These are phyloP conservation scores for Abrus precatorius DNA, from an alignment of 306 rosid species.

Conservation along the genomic window DNA sequence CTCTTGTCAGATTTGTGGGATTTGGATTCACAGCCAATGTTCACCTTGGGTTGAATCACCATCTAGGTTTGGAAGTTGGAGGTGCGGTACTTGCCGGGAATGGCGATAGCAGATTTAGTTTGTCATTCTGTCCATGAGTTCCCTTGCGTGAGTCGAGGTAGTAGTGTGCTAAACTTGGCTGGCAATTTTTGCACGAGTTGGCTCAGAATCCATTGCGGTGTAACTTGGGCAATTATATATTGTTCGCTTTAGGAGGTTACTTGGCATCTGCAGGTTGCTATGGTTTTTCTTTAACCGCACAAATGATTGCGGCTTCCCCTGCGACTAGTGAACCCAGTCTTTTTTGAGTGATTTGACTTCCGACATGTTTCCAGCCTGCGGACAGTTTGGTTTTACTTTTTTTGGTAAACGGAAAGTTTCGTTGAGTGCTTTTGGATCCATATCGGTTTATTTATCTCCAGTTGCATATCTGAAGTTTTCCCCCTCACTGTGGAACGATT, in stretches of 20 bases:
- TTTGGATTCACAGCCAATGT: conserved; percentile 45
- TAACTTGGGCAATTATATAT: not conserved
- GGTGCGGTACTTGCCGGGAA: conserved; percentile 49
- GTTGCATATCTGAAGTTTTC: not conserved
- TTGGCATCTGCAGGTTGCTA: conserved; percentile 16
- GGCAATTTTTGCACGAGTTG: not conserved
- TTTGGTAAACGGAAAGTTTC: not conserved
- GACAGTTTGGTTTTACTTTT: conserved; percentile 2
- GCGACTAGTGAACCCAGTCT: not conserved
- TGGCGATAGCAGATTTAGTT: conserved; percentile 37
- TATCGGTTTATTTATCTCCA: conserved; percentile 12
- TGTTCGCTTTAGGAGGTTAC: not conserved
- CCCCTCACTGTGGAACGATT: conserved; percentile 18
- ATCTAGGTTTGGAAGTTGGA: conserved; percentile 36
- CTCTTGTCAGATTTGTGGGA: conserved; percentile 37
- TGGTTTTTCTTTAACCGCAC: not conserved
- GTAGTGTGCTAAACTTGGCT: not conserved
- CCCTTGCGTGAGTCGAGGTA: not conserved
- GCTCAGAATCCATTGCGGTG: not conserved
- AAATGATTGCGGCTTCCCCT: not conserved
- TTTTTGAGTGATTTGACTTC: conserved; percentile 15
- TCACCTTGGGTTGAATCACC: conserved; percentile 51
- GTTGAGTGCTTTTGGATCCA: conserved; percentile 26
- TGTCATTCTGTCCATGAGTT: not conserved
- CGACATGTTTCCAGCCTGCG: conserved; percentile 23